Conservation (phyloP, 2,329 filamentous ascomycete genomes). For the Colletotrichum falcatum region DNA sequence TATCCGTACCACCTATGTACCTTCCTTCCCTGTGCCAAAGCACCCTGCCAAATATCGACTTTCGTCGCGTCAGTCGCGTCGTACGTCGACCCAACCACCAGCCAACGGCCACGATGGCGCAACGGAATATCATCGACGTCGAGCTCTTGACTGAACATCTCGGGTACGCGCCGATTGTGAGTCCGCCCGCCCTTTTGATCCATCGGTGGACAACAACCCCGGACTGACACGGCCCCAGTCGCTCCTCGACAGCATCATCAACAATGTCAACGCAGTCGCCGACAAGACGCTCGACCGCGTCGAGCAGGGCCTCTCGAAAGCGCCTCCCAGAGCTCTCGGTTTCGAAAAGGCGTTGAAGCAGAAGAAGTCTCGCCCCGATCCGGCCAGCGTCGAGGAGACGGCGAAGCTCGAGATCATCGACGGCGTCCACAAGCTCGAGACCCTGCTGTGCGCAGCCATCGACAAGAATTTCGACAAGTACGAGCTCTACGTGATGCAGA, state of each 20-base stretch:
- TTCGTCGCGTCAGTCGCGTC: conserved; percentile 40
- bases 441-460: conserved; percentile 81
- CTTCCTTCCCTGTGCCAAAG: conserved; percentile 17
- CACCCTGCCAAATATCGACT: conserved; percentile 36
- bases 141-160: conserved; percentile 94
- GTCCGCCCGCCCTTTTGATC: conserved; percentile 50
- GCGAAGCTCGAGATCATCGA: conserved; percentile 81
- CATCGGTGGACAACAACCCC: conserved; percentile 19
- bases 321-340: conserved; percentile 82
- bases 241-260: conserved; percentile 97
- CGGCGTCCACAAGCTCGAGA: conserved; percentile 87
- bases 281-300: conserved; percentile 90
- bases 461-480: conserved; percentile 89
- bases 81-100: conserved; percentile 9
- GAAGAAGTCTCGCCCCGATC: conserved; percentile 49
- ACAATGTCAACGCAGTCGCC: conserved; percentile 92
- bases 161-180: conserved; percentile 90
- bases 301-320: conserved; percentile 82
- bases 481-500: conserved; percentile 90
- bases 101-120: conserved; percentile 25
- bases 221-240: conserved; percentile 65
- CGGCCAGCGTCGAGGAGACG: conserved; percentile 52
- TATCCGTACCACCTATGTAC: too few relatives aligned
- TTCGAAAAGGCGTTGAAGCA: conserved; percentile 63
- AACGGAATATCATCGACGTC: conserved; percentile 61